A percentile compares a stretch with the other conserved stretches of the same genome.
Evolutionary conservation across 495 filamentous ascomycete species (phyloP).

Genomic region (Sordaria brevicollis): DNA sequence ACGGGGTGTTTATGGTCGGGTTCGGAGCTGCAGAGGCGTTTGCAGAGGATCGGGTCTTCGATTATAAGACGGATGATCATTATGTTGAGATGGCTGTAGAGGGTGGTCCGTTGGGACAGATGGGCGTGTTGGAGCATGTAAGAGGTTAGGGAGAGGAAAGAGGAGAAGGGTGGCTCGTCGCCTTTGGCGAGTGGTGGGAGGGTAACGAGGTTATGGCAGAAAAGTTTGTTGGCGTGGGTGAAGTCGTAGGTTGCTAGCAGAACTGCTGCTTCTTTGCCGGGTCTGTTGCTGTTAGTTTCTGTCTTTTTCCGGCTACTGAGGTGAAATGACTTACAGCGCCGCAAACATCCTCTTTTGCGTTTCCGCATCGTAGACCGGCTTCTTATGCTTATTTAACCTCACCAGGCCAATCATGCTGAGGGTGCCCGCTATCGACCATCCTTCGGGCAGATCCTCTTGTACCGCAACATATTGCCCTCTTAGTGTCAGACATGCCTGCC

Average conservation of each 20-base stretch:
- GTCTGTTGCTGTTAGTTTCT: slow-evolving; percentile 42
- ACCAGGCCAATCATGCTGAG: slow-evolving; percentile 79
- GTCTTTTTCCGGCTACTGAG: background rate
- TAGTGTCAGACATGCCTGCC: slow-evolving; percentile 51
- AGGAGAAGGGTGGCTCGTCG: slow-evolving; percentile 65
- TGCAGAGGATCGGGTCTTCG: slow-evolving; percentile 78
- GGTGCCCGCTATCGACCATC: slow-evolving; percentile 74
- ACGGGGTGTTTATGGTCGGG: slow-evolving; percentile 50
- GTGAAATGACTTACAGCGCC: slow-evolving; percentile 31
- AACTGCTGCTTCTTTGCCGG: slow-evolving; percentile 64
- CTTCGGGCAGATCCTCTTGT: slow-evolving; percentile 84
- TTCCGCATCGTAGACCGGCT: slow-evolving; percentile 50
- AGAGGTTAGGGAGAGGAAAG: slow-evolving; percentile 79
- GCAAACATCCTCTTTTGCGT: slow-evolving; percentile 71
- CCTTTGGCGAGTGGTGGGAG: slow-evolving; percentile 47
- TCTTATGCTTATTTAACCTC: slow-evolving; percentile 5
- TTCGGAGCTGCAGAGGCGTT: slow-evolving; percentile 75
- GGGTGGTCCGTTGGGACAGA: slow-evolving; percentile 61
- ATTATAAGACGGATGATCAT: slow-evolving; percentile 77
- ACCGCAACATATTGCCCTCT: slow-evolving; percentile 77
- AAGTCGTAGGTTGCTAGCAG: slow-evolving; percentile 89
- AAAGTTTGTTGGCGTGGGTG: slow-evolving; percentile 87
- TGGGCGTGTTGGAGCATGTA: slow-evolving; percentile 92
- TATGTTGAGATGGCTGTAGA: slow-evolving; percentile 75
- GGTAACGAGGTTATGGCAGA: slow-evolving; percentile 74